Evolutionary conservation across 139 green algal genomes (phyloP), one percentile per base, ranked within the genome.

Genomic region (Ulvella scutata): DNA sequence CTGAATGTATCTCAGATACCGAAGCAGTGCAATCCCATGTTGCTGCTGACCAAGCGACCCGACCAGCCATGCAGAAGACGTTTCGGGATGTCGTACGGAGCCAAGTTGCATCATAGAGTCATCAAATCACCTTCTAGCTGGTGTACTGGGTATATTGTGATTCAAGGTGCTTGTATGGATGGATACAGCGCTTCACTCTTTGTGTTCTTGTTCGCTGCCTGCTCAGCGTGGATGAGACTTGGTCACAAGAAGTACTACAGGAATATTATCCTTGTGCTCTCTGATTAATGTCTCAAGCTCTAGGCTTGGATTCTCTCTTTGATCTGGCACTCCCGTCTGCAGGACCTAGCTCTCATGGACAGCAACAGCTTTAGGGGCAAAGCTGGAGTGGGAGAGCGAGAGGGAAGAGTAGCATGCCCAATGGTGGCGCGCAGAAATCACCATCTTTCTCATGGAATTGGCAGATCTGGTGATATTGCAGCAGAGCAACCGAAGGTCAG

Each of bases 301-400:
- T 7, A 17, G 13, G 20, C 21, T 17, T 23, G 13, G 34, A 23
- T 20, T 60, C 29, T n/a, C 21, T 75, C 76, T 26, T 17, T 79
- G 17, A 43, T 74, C 76, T 4, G 20, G 10, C 21, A 76, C 23
- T 31, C 23, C 59, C 39, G 10, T 20, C 20, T 72, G n/a, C 83
- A 96, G 84, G 94, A 98, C 38, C 80, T 83, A 21, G 80, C 93
- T 0, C 10, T 85, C 23, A 98, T 98, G 94, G 94, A 98, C 87
- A 91, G 80, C 76, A 98, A 98, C 84, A 98, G 96, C 78, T 98
- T 98, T 80, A n/a, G 87, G 3, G 88, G 80, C 72, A 92, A 91
- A 37, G 90, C 94, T 43, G 94, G 94, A 1, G 83, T 97, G 40
- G 94, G 94, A 3, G 94, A 99, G 85, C 84, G 94, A 0, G 94